Percentiles rank a stretch among this genome's conserved stretches.
phyloP scores from a whole-genome alignment of 345 rosid genomes.

The Lumnitzera racemosa region DNA sequence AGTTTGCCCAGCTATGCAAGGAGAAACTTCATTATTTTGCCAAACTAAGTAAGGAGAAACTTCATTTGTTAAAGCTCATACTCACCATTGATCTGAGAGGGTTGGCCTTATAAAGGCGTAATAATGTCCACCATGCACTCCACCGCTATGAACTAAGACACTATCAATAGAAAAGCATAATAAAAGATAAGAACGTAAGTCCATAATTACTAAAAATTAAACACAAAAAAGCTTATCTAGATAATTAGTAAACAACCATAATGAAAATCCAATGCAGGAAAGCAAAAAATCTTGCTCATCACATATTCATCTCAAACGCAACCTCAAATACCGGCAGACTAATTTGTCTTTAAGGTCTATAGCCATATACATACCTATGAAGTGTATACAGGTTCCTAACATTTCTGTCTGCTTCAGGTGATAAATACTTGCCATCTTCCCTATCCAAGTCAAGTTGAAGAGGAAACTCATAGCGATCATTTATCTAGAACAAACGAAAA shows the following conservation, averaged over 20 bases:
- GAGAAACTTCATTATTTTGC: too few relatives aligned
- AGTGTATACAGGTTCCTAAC: slow-evolving; percentile 89
- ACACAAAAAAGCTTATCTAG: background rate
- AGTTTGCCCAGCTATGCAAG: too few relatives aligned
- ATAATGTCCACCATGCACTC: slow-evolving; percentile 96
- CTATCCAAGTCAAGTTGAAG: slow-evolving; percentile 92
- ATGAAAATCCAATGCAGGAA: too few relatives aligned
- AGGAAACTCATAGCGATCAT: slow-evolving; percentile 96
- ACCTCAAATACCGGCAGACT: too few relatives aligned
- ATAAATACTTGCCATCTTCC: slow-evolving; percentile 73
- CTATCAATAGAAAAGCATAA: slow-evolving; percentile 25
- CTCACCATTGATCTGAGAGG: slow-evolving; percentile 87
- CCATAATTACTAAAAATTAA: background rate
- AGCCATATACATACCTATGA: slow-evolving; percentile 50
- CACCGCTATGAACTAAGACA: slow-evolving; percentile 97
- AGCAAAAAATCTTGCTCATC: too few relatives aligned
- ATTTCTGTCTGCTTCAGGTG: slow-evolving; percentile 88
- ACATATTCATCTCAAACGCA: too few relatives aligned
- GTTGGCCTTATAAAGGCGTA: slow-evolving; percentile 95
- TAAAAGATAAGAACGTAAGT: background rate
- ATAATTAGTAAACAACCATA: too few relatives aligned
- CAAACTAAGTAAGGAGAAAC: too few relatives aligned
- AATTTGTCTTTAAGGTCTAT: background rate
- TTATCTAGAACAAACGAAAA: slow-evolving; percentile 38
- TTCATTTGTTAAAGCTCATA: background rate